Evolutionary conservation across 2,329 filamentous ascomycete genomes (phyloP).

Genomic region (Aspergillus pseudotamarii): DNA sequence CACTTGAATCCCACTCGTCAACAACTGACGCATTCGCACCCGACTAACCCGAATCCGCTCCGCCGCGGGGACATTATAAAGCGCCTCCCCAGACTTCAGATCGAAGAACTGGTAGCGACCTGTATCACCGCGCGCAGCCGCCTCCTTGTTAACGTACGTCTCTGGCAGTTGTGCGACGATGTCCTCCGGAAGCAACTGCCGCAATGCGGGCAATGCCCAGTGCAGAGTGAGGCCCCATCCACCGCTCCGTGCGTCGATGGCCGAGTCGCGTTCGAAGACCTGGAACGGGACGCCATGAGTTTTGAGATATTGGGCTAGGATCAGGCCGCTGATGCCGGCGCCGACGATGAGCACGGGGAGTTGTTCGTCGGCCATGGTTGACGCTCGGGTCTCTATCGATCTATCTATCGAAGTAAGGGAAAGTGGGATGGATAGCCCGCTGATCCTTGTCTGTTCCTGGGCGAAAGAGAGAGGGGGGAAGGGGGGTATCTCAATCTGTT

Average conservation of each 20-base stretch:
- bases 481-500: neutral
- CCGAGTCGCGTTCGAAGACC: slow-evolving; percentile 46
- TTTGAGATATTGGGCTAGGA: slow-evolving; percentile 45
- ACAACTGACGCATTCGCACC: slow-evolving; percentile 49
- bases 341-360: slow-evolving; percentile 37
- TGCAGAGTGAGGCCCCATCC: slow-evolving; percentile 68
- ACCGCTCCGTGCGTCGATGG: slow-evolving; percentile 51
- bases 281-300: slow-evolving; percentile 36
- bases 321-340: slow-evolving; percentile 47
- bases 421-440: neutral
- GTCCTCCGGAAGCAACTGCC: slow-evolving; percentile 53
- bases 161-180: slow-evolving; percentile 52
- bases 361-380: neutral
- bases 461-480: neutral
- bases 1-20: slow-evolving; percentile 52
- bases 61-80: slow-evolving; percentile 49
- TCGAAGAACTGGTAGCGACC: slow-evolving; percentile 61
- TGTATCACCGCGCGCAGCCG: slow-evolving; percentile 50
- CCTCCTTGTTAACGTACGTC: slow-evolving; percentile 57
- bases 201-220: slow-evolving; percentile 60
- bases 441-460: neutral
- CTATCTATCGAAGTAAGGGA: too few relatives aligned
- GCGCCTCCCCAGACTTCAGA: slow-evolving; percentile 53
- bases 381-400: neutral
- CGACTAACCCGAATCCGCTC: slow-evolving; percentile 54